Percentiles rank a stretch among this genome's conserved stretches.
Evolutionary conservation across 2,329 filamentous ascomycete genomes (phyloP).

Genomic region (Echinosphaeria canescens): DNA sequence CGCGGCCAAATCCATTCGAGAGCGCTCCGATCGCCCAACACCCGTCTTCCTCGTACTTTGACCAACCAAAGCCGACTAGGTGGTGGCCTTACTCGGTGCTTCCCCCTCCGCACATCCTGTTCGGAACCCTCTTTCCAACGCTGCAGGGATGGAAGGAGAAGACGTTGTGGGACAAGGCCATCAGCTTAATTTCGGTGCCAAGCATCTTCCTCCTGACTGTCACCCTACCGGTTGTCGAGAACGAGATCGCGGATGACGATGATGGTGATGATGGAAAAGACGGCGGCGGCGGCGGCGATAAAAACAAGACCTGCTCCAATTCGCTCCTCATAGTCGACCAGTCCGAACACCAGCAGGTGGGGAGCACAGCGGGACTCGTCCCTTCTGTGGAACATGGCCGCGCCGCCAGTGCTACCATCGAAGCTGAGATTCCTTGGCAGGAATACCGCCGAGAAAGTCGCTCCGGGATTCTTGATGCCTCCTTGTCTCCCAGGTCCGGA

Average conservation of each 20-base stretch:
- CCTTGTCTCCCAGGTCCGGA: slow-evolving; percentile 6
- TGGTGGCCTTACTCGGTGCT: slow-evolving; percentile 72
- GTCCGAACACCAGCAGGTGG: too few relatives aligned
- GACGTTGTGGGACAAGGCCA: slow-evolving; percentile 59
- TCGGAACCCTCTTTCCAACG: slow-evolving; percentile 69
- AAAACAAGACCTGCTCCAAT: background rate
- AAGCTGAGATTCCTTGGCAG: slow-evolving; percentile 32
- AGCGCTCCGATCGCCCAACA: too few relatives aligned
- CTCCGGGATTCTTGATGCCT: slow-evolving; percentile 7
- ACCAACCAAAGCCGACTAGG: slow-evolving; percentile 26
- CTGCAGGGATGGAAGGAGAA: slow-evolving; percentile 66
- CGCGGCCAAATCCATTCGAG: too few relatives aligned
- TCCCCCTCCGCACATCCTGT: slow-evolving; percentile 48
- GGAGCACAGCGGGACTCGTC: too few relatives aligned
- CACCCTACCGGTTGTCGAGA: slow-evolving; percentile 80
- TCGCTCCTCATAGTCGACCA: slow-evolving; percentile 11
- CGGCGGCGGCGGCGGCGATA: background rate
- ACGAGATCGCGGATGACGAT: slow-evolving; percentile 31
- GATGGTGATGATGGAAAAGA: too few relatives aligned
- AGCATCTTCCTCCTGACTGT: slow-evolving; percentile 79
- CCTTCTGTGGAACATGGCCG: too few relatives aligned
- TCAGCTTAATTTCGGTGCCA: slow-evolving; percentile 69
- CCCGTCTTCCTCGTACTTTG: too few relatives aligned
- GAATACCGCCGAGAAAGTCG: slow-evolving; percentile 28
- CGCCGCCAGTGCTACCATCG: background rate